Evolutionary conservation across 805 yeast genomes (phyloP), one percentile per base, ranked within the genome.

Genomic region (Saturnispora quitensis): DNA sequence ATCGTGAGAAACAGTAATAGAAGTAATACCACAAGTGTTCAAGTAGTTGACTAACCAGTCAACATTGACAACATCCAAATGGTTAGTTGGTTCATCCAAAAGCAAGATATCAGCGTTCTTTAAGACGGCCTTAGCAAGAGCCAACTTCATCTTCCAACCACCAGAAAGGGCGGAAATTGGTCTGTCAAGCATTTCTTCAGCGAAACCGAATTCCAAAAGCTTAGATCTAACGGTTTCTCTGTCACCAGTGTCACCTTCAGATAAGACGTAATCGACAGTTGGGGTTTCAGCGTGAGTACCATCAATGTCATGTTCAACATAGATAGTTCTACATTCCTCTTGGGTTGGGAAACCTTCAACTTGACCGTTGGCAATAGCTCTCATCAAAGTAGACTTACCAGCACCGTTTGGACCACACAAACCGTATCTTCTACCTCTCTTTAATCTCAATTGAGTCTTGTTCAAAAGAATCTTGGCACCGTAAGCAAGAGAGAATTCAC

Each of bases 111-210:
- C 96, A 69, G 99, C 98, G 77, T 90, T 90, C 82, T 87, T 88
- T 77, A 91, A 84, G 69, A 91, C 97, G 70, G 99, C 99, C 79
- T 97, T 89, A 66, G 99, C 98, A 69, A 91, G 82, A 72, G 98
- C 98, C 74, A 91, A 84, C 79, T 93, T 93, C 99, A 91, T 91
- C 85, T 93, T 93, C 99, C 99, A 91, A 84, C 99, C 99, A 85
- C 99, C 99, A 70, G 99, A 93, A 66, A 93, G 82, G 60, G 97
- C 87, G 70, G 89, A 82, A 73, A 91, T 91, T 69, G 97, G 95
- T 95, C 86, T 87, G 59, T 68, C 71, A 68, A 86, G 82, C 97
- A 91, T 93, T 70, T 84, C 96, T 55, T 88, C 91, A 65, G 93
- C 67, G 90, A 93, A 93, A 69, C 83, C 82, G 80, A 93, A 91